phyloP scores from a whole-genome alignment of 2,329 filamentous ascomycete genomes.

The Beauveria caledonica region DNA sequence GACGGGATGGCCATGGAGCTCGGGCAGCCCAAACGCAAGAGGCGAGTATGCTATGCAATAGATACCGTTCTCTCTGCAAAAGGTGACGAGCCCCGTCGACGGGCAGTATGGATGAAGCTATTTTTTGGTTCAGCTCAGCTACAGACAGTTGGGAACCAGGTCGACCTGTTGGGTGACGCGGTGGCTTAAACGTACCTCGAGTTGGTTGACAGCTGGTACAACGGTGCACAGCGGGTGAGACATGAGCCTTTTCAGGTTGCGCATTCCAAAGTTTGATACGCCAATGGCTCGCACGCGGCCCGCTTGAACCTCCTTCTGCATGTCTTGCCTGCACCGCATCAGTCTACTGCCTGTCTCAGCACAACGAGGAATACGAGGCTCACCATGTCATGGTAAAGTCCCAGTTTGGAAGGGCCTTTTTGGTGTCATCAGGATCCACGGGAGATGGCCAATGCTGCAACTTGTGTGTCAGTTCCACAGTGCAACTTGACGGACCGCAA shows the following conservation, averaged over 20 bases:
- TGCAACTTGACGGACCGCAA: too few relatives aligned
- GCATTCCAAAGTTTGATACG: conserved; percentile 79
- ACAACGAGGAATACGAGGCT: neutral
- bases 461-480: neutral
- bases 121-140: neutral
- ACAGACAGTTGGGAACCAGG: neutral
- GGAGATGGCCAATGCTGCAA: conserved; percentile 4
- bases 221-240: conserved; percentile 37
- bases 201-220: neutral
- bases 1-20: neutral
- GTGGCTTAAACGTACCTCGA: neutral
- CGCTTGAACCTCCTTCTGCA: conserved; percentile 60
- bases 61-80: neutral
- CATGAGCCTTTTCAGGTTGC: conserved; percentile 70
- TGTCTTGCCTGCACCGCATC: conserved; percentile 28
- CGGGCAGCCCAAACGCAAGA: neutral
- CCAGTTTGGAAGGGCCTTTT: neutral
- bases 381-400: conserved; percentile 6
- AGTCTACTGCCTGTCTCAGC: neutral
- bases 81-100: neutral
- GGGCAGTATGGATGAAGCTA: conserved; percentile 9
- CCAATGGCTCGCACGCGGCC: conserved; percentile 75
- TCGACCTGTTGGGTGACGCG: too few relatives aligned
- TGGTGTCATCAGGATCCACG: neutral
- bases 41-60: conserved; percentile 6